Conservation (phyloP, 1,139 yeast genomes). For the Candida frijolesensis region DNA sequence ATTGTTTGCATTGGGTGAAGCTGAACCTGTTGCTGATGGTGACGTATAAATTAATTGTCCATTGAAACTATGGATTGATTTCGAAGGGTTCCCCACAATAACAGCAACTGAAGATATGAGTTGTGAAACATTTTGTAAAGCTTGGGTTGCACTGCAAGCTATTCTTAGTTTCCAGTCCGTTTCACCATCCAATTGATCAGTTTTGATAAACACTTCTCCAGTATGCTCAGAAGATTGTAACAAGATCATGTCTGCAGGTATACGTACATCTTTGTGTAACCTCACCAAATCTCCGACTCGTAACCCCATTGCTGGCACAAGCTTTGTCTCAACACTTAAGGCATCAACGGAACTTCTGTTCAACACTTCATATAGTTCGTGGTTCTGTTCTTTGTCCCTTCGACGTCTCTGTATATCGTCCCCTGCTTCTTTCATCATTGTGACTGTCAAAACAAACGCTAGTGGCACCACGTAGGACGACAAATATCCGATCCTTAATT, state of each 20-base stretch:
- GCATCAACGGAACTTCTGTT: conserved; percentile 27
- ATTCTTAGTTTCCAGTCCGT: conserved; percentile 96
- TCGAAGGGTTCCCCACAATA: conserved; percentile 76
- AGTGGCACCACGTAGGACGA: conserved; percentile 93
- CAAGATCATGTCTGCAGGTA: conserved; percentile 91
- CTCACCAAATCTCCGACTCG: conserved; percentile 87
- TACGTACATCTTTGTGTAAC: conserved; percentile 77
- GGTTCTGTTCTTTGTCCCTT: conserved; percentile 87
- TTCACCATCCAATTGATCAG: conserved; percentile 98
- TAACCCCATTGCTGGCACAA: conserved; percentile 64
- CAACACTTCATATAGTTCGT: conserved; percentile 76
- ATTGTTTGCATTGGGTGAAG: conserved; percentile 26
- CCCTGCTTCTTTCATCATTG: conserved; percentile 93
- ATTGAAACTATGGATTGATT: conserved; percentile 75
- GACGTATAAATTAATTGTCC: conserved; percentile 65
- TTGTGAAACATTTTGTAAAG: conserved; percentile 38
- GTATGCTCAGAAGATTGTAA: conserved; percentile 78
- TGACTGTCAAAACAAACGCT: conserved; percentile 87
- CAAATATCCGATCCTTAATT: conserved; percentile 86
- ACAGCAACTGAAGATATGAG: conserved; percentile 49
- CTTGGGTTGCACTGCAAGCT: conserved; percentile 75
- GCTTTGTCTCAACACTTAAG: conserved; percentile 31
- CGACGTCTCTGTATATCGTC: conserved; percentile 91
- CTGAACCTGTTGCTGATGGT: conserved; percentile 24
- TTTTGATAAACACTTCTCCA: conserved; percentile 92